These are phyloP conservation scores for Kappamyces sp. DNA, from an alignment of 192 early-diverging fungal species.

Conservation along the genomic window DNA sequence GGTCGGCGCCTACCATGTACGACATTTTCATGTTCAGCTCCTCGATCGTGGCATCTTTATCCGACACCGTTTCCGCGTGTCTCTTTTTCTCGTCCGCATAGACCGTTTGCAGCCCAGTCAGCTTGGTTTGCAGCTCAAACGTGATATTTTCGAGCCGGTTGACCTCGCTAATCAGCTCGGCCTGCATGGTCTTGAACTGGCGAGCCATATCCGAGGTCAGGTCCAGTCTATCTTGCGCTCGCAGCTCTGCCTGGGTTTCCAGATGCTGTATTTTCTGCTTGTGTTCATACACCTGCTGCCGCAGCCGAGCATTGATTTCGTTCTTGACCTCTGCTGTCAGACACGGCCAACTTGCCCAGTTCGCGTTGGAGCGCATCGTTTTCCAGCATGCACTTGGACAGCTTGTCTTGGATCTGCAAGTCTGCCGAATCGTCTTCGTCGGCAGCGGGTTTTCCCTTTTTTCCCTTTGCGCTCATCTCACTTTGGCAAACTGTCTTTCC, in stretches of 20 bases:
- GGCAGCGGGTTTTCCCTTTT: background rate
- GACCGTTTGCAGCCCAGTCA: slow-evolving; percentile 34
- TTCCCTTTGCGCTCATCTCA: background rate
- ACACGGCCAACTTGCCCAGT: slow-evolving; percentile 18
- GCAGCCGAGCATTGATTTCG: slow-evolving; percentile 25
- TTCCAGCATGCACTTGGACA: slow-evolving; percentile 32
- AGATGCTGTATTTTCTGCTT: slow-evolving; percentile 26
- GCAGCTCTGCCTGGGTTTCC: slow-evolving; percentile 33
- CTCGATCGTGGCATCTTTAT: slow-evolving; percentile 50
- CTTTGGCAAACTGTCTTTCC: no score
- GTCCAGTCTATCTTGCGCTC: slow-evolving; percentile 39
- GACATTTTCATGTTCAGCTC: slow-evolving; percentile 60
- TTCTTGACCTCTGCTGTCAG: slow-evolving; percentile 24
- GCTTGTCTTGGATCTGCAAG: slow-evolving; percentile 25
- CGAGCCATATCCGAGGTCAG: slow-evolving; percentile 51
- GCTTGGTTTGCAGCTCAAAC: slow-evolving; percentile 41
- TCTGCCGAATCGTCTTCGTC: background rate
- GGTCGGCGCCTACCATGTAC: slow-evolving; percentile 31
- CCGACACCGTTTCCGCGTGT: slow-evolving; percentile 25
- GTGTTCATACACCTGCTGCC: slow-evolving; percentile 23
- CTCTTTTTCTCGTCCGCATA: slow-evolving; percentile 45
- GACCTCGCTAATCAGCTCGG: slow-evolving; percentile 50
- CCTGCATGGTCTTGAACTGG: slow-evolving; percentile 58
- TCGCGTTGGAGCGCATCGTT: slow-evolving; percentile 33
- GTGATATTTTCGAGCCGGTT: slow-evolving; percentile 46